Percentiles rank a stretch among this genome's conserved stretches.
phyloP scores from a whole-genome alignment of 2,329 filamentous ascomycete species.

The Calycina herbarum region DNA sequence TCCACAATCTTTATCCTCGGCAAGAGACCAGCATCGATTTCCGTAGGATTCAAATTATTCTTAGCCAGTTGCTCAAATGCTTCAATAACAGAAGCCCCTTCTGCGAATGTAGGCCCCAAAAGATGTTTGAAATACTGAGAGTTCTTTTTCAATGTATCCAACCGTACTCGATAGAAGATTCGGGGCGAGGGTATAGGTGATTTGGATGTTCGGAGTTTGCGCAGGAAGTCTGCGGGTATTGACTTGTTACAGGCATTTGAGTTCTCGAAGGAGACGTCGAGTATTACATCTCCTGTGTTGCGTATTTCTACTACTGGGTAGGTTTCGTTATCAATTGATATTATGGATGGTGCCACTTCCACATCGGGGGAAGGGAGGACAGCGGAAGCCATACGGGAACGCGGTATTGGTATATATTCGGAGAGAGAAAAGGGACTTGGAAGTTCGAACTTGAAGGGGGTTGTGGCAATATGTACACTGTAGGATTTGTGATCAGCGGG shows the following conservation, averaged over 20 bases:
- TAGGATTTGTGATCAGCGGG: neutral
- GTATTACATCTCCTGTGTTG: conserved; percentile 61
- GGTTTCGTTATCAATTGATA: conserved; percentile 28
- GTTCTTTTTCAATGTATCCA: conserved; percentile 55
- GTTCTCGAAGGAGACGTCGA: conserved; percentile 66
- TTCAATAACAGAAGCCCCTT: conserved; percentile 57
- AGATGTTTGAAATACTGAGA: conserved; percentile 72
- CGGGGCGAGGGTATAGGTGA: conserved; percentile 29
- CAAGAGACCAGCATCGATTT: conserved; percentile 53
- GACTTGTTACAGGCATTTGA: conserved; percentile 51
- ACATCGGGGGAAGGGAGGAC: neutral
- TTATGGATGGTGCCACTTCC: conserved; percentile 18
- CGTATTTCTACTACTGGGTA: conserved; percentile 51
- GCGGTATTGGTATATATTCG: neutral
- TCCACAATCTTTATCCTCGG: conserved; percentile 65
- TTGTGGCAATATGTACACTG: neutral
- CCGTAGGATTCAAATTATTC: conserved; percentile 48
- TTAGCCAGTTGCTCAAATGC: conserved; percentile 50
- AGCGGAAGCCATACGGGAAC: neutral
- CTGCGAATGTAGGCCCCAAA: conserved; percentile 63
- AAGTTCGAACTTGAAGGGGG: neutral
- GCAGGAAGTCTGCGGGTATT: conserved; percentile 49
- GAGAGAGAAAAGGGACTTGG: neutral
- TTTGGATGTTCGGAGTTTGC: conserved; percentile 38
- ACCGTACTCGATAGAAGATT: conserved; percentile 57